Evolutionary conservation across 1,139 yeast species (phyloP).

Genomic region (Nadsonia starkeyi-henricii): DNA sequence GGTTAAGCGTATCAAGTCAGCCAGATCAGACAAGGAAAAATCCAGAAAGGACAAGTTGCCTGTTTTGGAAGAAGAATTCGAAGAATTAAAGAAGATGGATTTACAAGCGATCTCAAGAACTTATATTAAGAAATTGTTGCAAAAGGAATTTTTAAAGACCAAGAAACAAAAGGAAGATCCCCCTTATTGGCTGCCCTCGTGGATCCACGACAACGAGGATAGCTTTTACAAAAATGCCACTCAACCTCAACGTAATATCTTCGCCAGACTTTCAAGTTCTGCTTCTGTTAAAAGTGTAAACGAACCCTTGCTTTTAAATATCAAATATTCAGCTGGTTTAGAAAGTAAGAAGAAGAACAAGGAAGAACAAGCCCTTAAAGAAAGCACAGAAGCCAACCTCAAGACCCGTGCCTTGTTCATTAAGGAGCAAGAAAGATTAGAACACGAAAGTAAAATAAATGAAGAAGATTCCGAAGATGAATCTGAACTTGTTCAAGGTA

Average conservation of each 20-base stretch:
- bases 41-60: slow-evolving; percentile 2
- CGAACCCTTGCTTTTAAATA: slow-evolving; percentile 1
- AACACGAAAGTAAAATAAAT: slow-evolving; percentile 15
- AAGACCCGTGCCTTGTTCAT: background rate
- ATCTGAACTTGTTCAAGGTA: slow-evolving; percentile 56
- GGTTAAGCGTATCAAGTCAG: background rate
- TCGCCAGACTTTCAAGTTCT: slow-evolving; percentile 3
- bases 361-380: background rate
- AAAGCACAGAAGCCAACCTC: slow-evolving; percentile 20
- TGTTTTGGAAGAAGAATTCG: slow-evolving; percentile 3
- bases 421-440: slow-evolving; percentile 1
- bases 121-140: slow-evolving; percentile 1
- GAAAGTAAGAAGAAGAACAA: background rate
- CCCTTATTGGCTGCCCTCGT: slow-evolving; percentile 4
- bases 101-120: slow-evolving; percentile 1
- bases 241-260: slow-evolving; percentile 2
- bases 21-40: slow-evolving; percentile 3
- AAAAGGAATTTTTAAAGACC: slow-evolving; percentile 2
- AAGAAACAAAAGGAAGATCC: slow-evolving; percentile 1
- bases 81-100: slow-evolving; percentile 2
- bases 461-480: slow-evolving; percentile 34
- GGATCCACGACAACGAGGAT: background rate
- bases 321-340: slow-evolving; percentile 2
- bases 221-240: slow-evolving; percentile 1
- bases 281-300: slow-evolving; percentile 2